Base-by-base conservation (phyloP, 371 early-diverging fungal species). In the Capniomyces stellatus region DNA sequence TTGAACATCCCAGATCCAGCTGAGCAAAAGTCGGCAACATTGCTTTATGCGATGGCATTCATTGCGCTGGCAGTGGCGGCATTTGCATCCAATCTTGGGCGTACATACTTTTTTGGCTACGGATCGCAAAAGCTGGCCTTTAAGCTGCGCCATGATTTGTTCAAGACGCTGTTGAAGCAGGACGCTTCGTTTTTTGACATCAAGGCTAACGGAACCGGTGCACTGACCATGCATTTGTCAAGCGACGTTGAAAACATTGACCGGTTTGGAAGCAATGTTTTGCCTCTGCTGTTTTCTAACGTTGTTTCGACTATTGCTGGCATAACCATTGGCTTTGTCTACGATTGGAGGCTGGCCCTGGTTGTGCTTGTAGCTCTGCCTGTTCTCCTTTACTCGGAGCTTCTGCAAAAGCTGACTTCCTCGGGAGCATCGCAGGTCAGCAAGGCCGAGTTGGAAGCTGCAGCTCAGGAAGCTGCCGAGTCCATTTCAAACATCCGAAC, bases 101-200 rank as follows among this genome's bases (percentile, higher is more conserved):
- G 77, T 48, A 57, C 62, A 50, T 31, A 62, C 47, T 48, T 62
- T 40, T 75, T 75, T 51, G 59, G 58, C 22, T 59, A 58, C 2
- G 58, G 64, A 24, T 69, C 73, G 31, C 81, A 79, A 53, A 51
- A 48, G 13, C 64, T 87, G 54, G 80, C 83, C 1, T 67, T 58
- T 40, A 68, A 74, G 3, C 60, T 87, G 50, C 69, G 87, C 30
- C 54, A 66, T 39, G 55, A 60, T 50, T 61, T 69, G 10, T 85
- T 85, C 66, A 46, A 60, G 6, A 66, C 78, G 8, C 66, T 85
- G 51, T 54, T 87, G 55, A 58, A 71, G 2, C 94, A 92, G 72
- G 89, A 92, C 58, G 77, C 91, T 54, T 82, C 72, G 4, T 94
- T 74, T 66, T 94, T 83, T 65, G 95, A 94, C 66, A 71, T 77